These are phyloP conservation scores for Ceratobasidium sp. DNA, from an alignment of 1,284 basidiomycete genomes.

Conservation along the genomic window DNA sequence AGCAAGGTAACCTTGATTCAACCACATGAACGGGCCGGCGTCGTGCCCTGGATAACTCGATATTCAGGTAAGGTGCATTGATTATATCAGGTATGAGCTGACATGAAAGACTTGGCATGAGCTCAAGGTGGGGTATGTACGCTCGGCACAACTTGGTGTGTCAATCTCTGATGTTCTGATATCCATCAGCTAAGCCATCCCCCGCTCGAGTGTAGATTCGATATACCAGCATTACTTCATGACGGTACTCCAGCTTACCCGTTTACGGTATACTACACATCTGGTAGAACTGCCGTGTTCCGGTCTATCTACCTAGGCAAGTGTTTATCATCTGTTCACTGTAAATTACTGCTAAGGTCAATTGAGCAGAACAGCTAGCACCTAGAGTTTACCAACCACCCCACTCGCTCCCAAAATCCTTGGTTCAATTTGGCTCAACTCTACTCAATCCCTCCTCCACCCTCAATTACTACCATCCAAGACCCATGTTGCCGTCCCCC, in stretches of 20 bases:
- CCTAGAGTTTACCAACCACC: too few species aligned
- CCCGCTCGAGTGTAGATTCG: background rate
- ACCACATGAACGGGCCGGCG: conserved; percentile 7
- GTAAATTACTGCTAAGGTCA: too few species aligned
- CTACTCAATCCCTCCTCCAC: too few species aligned
- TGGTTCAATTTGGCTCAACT: too few species aligned
- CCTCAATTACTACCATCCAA: background rate
- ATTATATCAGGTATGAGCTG: background rate
- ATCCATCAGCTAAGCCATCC: background rate
- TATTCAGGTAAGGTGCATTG: background rate
- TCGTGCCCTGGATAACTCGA: background rate
- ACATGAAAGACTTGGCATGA: background rate
- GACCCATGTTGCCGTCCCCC: background rate
- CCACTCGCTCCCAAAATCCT: too few species aligned
- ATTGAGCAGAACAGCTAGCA: too few species aligned
- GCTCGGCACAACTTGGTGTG: background rate
- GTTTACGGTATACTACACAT: background rate
- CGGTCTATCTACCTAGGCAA: background rate
- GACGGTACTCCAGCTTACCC: background rate
- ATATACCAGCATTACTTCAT: background rate
- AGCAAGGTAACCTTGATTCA: background rate
- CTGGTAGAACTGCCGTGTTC: background rate
- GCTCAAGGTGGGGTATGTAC: background rate
- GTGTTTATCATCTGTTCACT: too few species aligned
- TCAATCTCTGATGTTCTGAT: background rate